Evolutionary conservation across 2,329 filamentous ascomycete species (phyloP).

Genomic region (Diaporthe sp.): DNA sequence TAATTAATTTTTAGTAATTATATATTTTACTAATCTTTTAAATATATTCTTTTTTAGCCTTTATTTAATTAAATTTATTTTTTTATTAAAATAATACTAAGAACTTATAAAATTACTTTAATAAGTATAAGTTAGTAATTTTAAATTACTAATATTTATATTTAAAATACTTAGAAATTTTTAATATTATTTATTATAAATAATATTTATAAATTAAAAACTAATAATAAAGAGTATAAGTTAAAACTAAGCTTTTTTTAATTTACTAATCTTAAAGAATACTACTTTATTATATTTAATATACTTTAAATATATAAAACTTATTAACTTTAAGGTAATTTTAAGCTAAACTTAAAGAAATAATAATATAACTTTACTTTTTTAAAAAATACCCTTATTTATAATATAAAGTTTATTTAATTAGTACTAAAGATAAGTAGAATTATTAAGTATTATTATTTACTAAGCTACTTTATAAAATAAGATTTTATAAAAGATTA

Average conservation of each 20-base stretch:
- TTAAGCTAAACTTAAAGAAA: not conserved
- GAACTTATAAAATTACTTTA: not conserved
- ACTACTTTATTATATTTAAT: too few relatives aligned
- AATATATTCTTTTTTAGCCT: not conserved
- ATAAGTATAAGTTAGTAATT: not conserved
- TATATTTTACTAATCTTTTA: not conserved
- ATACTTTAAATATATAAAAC: too few relatives aligned
- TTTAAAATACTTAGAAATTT: not conserved
- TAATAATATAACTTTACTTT: not conserved
- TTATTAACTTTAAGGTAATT: too few relatives aligned
- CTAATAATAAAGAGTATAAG: not conserved
- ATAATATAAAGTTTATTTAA: not conserved
- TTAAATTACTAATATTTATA: not conserved
- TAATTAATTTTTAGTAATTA: too few relatives aligned
- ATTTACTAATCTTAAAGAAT: too few relatives aligned
- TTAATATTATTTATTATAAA: not conserved
- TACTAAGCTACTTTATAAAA: not conserved
- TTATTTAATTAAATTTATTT: not conserved
- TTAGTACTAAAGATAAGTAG: not conserved
- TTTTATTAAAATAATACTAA: too few relatives aligned
- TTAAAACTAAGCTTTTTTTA: not conserved
- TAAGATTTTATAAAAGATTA: not conserved
- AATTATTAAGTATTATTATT: not conserved
- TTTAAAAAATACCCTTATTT: not conserved
- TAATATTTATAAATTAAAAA: not conserved